Evolutionary conservation across 1,284 basidiomycete genomes (phyloP), one percentile per base, ranked within the genome.

Genomic region (Ganoderma multipileum): DNA sequence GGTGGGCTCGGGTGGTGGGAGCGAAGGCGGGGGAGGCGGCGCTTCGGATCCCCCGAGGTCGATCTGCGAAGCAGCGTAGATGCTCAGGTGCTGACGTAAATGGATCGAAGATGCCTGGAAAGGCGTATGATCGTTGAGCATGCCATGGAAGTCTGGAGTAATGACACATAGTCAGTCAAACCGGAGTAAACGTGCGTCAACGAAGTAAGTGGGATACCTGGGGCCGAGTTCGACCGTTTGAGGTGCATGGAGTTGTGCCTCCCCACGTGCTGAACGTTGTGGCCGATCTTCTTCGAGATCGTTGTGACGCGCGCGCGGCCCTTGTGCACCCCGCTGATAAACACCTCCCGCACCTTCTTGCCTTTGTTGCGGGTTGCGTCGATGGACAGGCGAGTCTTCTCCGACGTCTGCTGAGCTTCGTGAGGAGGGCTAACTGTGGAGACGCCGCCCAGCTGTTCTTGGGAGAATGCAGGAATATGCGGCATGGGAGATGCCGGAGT

Each of bases 71-170:
- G 58, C n/a, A 14, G 75, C 80, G 59, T 85, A 83, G 28, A 85
- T 83, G 67, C 88, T 81, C 8, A 86, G 87, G 64, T 88, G 84
- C 63, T 89, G 86, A 61, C 94, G 89, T 0, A 94, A 92, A 76
- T 95, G 94, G 64, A 95, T 95, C 0, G 94, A 96, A 0, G 95
- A 96, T 0, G 95, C 95, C 77, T 95, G 93, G 73, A 91, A 94
- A 1, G 87, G 85, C 6, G 86, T 84, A 41, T 87, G 87, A 11
- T 85, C 84, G 38, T 59, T 41, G 18, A 92, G 81, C 8, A 87
- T 83, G 2, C 86, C 85, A 70, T 91, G 86, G 70, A 93, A 90
- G 73, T 93, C 91, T 91, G 71, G 52, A 12, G 42, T 12, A n/a
- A 38, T 18, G 41, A 42, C 41, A 4, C 3, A 38, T 36, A 14